phyloP scores from a whole-genome alignment of 140 eudicot species.

The Anethum foeniculum region DNA sequence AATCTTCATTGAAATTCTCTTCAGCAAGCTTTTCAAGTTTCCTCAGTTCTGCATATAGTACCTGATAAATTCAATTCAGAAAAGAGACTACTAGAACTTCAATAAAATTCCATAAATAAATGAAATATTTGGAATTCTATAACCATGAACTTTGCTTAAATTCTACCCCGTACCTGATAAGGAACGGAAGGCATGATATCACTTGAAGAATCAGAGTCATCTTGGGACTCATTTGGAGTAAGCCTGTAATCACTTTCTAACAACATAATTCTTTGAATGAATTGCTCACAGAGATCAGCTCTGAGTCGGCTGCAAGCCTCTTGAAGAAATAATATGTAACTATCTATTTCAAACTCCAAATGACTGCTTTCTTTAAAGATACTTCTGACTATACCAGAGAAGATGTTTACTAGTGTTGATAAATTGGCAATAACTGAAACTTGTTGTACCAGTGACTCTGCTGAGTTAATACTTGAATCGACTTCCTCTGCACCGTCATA shows the following conservation, averaged over 20 bases:
- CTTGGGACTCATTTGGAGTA: constrained; percentile 12
- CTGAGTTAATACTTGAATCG: constrained; percentile 26
- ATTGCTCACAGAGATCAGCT: constrained; percentile 37
- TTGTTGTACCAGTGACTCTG: constrained; percentile 41
- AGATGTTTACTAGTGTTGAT: constrained; percentile 35
- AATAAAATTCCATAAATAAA: not conserved
- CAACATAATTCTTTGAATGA: constrained; percentile 34
- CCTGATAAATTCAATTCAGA: constrained; percentile 31
- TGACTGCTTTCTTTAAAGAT: constrained; percentile 36
- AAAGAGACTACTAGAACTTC: not conserved
- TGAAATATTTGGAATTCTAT: not conserved
- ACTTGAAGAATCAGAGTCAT: constrained; percentile 19
- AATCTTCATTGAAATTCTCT: constrained; percentile 39
- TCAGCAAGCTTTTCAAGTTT: constrained; percentile 61
- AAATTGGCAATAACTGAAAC: constrained; percentile 47
- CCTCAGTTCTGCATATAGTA: constrained; percentile 47
- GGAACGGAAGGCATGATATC: constrained; percentile 41
- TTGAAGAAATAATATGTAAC: constrained; percentile 23
- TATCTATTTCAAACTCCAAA: constrained; percentile 32
- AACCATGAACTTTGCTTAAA: constrained; percentile 3
- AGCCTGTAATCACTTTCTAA: constrained; percentile 19
- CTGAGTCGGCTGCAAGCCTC: constrained; percentile 29
- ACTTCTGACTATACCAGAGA: constrained; percentile 34
- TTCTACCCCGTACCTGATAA: constrained; percentile 49
- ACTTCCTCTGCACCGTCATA: constrained; percentile 20